Evolutionary conservation across 116 monocot species (phyloP), one percentile per base, ranked within the genome.

Genomic region (Iris pallida): DNA sequence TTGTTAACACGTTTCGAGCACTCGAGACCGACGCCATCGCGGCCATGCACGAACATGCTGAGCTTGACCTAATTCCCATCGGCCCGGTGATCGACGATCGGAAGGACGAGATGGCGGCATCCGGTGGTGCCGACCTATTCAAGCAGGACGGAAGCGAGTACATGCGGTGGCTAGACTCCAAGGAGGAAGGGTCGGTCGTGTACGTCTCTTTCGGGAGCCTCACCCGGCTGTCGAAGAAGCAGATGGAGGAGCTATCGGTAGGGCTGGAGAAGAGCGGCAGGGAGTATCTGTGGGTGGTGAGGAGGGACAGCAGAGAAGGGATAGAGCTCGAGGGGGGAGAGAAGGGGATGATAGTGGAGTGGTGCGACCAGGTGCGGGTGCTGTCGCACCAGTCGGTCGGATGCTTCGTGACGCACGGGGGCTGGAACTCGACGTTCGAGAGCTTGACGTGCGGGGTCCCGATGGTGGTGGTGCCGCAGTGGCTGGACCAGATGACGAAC

Each of bases 401-500:
- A 40, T 74, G 74, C 16, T 67, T 67, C 19, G 82, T 88, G 45
- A 91, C 82, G 17, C 90, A 91, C 55, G 81, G 79, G 20, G 90
- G 84, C 1, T 91, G 87, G 91, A 88, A 93, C 60, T 84, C 80
- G 30, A 48, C 49, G 59, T 4, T 81, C 52, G 90, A 86, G 75
- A 64, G 79, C 48, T 42, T 73, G 20, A 10, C 47, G 57, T 48
- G 30, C 12, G 74, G 74, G 0, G 74, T 74, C 45, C 74, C 74
- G 4, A 51, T 45, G 5, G 74, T 74, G 58, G 49, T 57, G 41
- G 14, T 74, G 47, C 66, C 74, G 1, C 59, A 66, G 17, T 66
- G 66, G 74, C 20, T 81, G 20, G 88, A 92, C 44, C 88, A 92
- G 42, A 5, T 7, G 45, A 87, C 79, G 16, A 91, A 87, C 17